Evolutionary conservation across 1,284 basidiomycete species (phyloP).

Genomic region (Cutaneotrichosporon sp.): DNA sequence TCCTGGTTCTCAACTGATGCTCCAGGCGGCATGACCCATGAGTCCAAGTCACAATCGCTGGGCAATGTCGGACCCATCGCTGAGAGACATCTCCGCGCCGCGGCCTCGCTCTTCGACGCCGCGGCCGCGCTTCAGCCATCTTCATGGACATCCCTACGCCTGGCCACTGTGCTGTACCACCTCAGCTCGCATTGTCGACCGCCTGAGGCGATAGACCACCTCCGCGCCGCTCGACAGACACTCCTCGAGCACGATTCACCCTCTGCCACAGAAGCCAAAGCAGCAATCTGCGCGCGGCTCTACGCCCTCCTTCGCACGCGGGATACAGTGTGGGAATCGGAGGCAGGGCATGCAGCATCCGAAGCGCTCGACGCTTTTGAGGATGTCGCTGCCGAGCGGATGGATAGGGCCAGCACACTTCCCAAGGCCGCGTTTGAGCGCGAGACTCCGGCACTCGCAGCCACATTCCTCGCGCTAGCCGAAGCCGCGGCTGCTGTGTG

Average conservation of each 20-base stretch:
- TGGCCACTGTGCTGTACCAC: conserved; percentile 35
- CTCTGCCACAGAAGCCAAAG: conserved; percentile 25
- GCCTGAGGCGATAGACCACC: conserved; percentile 22
- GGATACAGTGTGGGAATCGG: conserved; percentile 29
- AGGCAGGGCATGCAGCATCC: conserved; percentile 31
- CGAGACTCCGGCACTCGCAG: conserved; percentile 35
- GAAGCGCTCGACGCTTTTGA: conserved; percentile 38
- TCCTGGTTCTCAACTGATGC: neutral
- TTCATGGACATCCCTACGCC: conserved; percentile 34
- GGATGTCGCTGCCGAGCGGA: conserved; percentile 42
- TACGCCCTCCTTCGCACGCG: conserved; percentile 20
- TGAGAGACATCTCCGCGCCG: conserved; percentile 40
- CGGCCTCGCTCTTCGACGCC: conserved; percentile 35
- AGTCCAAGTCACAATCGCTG: conserved; percentile 35
- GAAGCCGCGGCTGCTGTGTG: conserved; percentile 34
- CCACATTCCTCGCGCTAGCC: conserved; percentile 38
- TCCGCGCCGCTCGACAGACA: conserved; percentile 28
- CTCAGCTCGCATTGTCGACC: conserved; percentile 37
- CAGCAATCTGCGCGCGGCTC: conserved; percentile 29
- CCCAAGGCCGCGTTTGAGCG: conserved; percentile 26
- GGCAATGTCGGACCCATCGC: conserved; percentile 38
- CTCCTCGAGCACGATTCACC: conserved; percentile 8
- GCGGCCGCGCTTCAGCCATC: conserved; percentile 29
- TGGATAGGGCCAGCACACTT: conserved; percentile 35
- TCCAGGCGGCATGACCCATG: conserved; percentile 39